These are phyloP conservation scores for Vitis vinifera DNA, from an alignment of 164 flowering plant species.

Conservation along the genomic window DNA sequence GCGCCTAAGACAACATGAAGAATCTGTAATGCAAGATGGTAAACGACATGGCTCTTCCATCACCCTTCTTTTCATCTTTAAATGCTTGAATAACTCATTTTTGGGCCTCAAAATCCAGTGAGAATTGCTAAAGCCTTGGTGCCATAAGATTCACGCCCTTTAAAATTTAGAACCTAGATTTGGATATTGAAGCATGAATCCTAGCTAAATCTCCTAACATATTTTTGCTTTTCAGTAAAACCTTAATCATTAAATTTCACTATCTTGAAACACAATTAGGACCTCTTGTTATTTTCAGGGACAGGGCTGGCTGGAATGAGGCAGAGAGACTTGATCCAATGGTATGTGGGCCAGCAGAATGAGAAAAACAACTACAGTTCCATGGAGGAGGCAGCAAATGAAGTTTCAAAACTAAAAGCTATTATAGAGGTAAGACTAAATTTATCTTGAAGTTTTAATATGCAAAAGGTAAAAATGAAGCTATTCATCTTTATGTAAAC, in stretches of 20 bases:
- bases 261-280: background rate
- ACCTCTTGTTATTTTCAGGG: constrained; percentile 38
- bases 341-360: constrained; percentile 83
- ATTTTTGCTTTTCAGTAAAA: too few relatives aligned
- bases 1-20: constrained; percentile 92
- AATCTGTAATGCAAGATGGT: constrained; percentile 69
- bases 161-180: background rate
- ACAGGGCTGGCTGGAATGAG: constrained; percentile 87
- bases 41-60: constrained; percentile 6
- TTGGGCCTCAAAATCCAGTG: too few relatives aligned
- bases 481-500: too few relatives aligned
- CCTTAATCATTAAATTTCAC: background rate
- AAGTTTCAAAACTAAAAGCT: constrained; percentile 61
- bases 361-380: constrained; percentile 64
- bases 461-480: too few relatives aligned
- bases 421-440: constrained; percentile 78
- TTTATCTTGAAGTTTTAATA: background rate
- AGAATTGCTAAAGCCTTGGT: too few relatives aligned
- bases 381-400: constrained; percentile 63
- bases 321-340: constrained; percentile 81
- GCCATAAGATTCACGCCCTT: too few relatives aligned
- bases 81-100: background rate
- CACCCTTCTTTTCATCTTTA: background rate
- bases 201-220: background rate
- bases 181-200: background rate